A percentile compares a stretch with the other conserved stretches of the same genome.
Conservation (phyloP, 345 rosid genomes). For the Lepidium sativum region DNA sequence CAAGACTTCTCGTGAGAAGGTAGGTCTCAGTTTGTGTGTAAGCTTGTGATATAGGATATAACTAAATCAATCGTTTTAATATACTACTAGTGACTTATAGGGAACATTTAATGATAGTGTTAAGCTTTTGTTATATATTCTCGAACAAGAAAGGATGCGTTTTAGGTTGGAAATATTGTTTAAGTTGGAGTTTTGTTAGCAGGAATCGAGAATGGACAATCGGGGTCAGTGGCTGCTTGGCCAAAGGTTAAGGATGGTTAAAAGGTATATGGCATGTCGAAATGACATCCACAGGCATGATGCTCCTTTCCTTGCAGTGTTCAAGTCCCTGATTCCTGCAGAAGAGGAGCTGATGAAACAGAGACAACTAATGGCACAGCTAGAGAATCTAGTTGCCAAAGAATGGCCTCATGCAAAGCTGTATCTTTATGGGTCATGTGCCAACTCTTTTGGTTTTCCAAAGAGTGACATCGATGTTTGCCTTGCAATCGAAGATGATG, state of each 20-base stretch:
- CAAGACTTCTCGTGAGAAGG: slow-evolving; percentile 38
- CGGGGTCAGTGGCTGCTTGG: slow-evolving; percentile 59
- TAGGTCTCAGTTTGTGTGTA: not conserved
- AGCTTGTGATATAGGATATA: not conserved
- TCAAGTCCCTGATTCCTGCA: slow-evolving; percentile 64
- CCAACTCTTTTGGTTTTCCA: slow-evolving; percentile 83
- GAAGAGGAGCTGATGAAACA: slow-evolving; percentile 83
- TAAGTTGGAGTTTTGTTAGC: slow-evolving; percentile 20
- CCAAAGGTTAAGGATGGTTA: slow-evolving; percentile 61
- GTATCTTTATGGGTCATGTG: slow-evolving; percentile 93
- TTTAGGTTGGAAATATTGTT: not conserved
- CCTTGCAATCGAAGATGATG: slow-evolving; percentile 53
- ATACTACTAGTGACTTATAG: not conserved
- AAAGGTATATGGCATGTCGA: slow-evolving; percentile 41
- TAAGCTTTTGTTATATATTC: not conserved
- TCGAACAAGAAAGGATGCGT: not conserved
- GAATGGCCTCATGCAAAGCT: slow-evolving; percentile 90
- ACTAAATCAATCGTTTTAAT: not conserved
- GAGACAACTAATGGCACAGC: slow-evolving; percentile 51
- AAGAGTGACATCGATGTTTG: slow-evolving; percentile 96
- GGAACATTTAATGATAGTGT: not conserved
- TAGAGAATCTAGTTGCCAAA: slow-evolving; percentile 63
- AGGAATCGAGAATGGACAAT: slow-evolving; percentile 76
- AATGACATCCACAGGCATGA: slow-evolving; percentile 53
- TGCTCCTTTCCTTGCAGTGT: slow-evolving; percentile 53